Base-by-base conservation (phyloP, 768 basidiomycete genomes). In the Trametopsis cervina region DNA sequence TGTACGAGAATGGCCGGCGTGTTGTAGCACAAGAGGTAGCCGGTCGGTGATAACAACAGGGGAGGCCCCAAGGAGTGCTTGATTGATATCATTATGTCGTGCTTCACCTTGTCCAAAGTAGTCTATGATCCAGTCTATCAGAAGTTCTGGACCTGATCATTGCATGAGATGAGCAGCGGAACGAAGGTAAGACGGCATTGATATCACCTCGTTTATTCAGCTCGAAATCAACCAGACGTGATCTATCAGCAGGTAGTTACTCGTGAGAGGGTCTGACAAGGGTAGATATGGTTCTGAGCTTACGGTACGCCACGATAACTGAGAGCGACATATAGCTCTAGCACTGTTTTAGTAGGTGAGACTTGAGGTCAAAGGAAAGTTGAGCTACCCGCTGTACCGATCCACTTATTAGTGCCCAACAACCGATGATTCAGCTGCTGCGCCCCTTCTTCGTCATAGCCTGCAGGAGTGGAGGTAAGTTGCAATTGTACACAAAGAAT, bases 1-100 rank as follows among this genome's bases (percentile, higher is more conserved):
- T 3, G 85, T 84, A 21, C 86, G 67, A n/a, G 92, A 96, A 66
- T 96, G 92, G 0, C 90, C 89, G 5, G 73, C 62, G 58, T 89
- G 81, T 69, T 95, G 84, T 42, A 95, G 68, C 37, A 95, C 83
- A 24, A 96, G 59, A 7, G 92, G 92, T 77, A 90, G 82, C 56
- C 75, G 80, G 18, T 77, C 64, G 0, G 86, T 83, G 22, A 70
- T 61, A 9, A 70, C 55, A 6, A 93, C 72, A 3, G 81, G 71
- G 0, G 72, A 67, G 2, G 74, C 72, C 1, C 63, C 66, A 38
- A 69, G 70, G 49, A 88, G 68, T 12, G 69, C 72, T 38, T 83
- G 76, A 42, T 80, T 74, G 33, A 79, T 63, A 24, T 73, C 73
- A 15, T 45, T 42, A 15, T 53, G 42, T 15, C 49, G 61, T 50